phyloP scores from a whole-genome alignment of 2,329 filamentous ascomycete species.

The Alternaria panax region DNA sequence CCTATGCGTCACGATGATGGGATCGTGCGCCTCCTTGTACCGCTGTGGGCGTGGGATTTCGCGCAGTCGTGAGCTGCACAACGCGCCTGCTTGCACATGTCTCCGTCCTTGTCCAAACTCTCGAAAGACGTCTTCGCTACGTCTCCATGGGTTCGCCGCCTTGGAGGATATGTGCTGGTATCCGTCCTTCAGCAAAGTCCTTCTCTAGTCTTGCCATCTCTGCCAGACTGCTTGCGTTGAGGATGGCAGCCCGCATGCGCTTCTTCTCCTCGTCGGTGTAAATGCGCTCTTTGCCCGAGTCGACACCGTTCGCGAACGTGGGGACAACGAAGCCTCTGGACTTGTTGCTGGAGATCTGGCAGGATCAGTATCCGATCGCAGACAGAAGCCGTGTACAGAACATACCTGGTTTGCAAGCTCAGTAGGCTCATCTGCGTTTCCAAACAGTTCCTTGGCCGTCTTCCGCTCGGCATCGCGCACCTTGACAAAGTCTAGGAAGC shows the following conservation, averaged over 20 bases:
- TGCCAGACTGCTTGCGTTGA: constrained; percentile 84
- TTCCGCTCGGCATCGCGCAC: constrained; percentile 85
- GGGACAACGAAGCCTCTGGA: constrained; percentile 74
- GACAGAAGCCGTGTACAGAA: neutral
- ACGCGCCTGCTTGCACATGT: neutral
- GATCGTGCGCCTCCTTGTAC: neutral
- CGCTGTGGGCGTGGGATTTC: neutral
- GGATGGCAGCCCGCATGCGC: constrained; percentile 84
- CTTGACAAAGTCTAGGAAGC: constrained; percentile 92
- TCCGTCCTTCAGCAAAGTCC: constrained; percentile 84
- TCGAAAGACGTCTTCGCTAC: constrained; percentile 10
- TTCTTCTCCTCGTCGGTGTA: constrained; percentile 87
- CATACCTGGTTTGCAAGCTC: constrained; percentile 67
- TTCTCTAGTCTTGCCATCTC: constrained; percentile 93
- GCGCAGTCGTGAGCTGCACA: neutral
- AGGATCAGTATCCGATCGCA: constrained; percentile 36
- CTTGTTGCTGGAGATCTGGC: constrained; percentile 79
- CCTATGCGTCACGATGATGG: neutral
- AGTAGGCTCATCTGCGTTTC: constrained; percentile 77
- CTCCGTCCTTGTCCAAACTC: neutral
- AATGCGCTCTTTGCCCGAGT: constrained; percentile 66
- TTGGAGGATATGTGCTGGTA: constrained; percentile 63
- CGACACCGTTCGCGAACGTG: constrained; percentile 48
- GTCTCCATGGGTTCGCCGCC: constrained; percentile 41
- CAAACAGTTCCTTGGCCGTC: constrained; percentile 81